A percentile compares a stretch with the other conserved stretches of the same genome.
Conservation (phyloP, 2,329 filamentous ascomycete species). For the Fusarium marasasianum region DNA sequence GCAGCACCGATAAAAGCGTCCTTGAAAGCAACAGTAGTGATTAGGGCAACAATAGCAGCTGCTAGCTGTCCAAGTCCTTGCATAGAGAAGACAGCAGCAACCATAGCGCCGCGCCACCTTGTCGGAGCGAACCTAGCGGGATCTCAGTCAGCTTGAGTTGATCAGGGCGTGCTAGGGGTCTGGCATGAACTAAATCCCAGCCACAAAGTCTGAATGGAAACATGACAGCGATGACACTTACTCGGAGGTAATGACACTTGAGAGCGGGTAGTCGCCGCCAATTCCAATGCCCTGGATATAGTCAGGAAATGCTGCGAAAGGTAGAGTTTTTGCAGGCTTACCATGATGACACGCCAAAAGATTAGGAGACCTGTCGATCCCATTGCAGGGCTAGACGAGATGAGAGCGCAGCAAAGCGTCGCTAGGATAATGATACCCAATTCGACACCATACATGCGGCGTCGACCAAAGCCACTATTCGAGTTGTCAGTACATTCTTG, state of each 20-base stretch:
- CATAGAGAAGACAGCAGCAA: conserved; percentile 86
- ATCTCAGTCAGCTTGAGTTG: conserved; percentile 27
- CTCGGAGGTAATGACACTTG: conserved; percentile 80
- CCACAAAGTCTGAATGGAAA: conserved; percentile 21
- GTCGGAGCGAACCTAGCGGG: conserved; percentile 76
- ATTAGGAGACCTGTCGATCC: conserved; percentile 69
- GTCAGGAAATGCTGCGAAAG: conserved; percentile 16
- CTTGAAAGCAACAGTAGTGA: conserved; percentile 73
- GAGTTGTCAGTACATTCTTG: conserved; percentile 22
- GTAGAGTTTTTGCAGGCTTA: conserved; percentile 39
- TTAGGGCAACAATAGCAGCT: conserved; percentile 75
- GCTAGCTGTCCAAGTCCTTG: conserved; percentile 83
- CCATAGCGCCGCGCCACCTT: conserved; percentile 83
- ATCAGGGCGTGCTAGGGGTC: neutral
- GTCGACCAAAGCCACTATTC: conserved; percentile 69
- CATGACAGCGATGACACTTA: conserved; percentile 41
- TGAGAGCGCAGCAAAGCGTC: conserved; percentile 73
- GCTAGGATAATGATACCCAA: conserved; percentile 76
- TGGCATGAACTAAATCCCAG: conserved; percentile 2
- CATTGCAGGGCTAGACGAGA: conserved; percentile 68
- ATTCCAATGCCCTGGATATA: conserved; percentile 70
- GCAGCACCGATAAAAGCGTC: conserved; percentile 55
- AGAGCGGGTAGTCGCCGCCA: conserved; percentile 84
- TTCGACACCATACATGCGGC: conserved; percentile 85
- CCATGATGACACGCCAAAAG: conserved; percentile 81